Conservation (phyloP, 2,329 filamentous ascomycete genomes). For the Fusarium xylarioides region DNA sequence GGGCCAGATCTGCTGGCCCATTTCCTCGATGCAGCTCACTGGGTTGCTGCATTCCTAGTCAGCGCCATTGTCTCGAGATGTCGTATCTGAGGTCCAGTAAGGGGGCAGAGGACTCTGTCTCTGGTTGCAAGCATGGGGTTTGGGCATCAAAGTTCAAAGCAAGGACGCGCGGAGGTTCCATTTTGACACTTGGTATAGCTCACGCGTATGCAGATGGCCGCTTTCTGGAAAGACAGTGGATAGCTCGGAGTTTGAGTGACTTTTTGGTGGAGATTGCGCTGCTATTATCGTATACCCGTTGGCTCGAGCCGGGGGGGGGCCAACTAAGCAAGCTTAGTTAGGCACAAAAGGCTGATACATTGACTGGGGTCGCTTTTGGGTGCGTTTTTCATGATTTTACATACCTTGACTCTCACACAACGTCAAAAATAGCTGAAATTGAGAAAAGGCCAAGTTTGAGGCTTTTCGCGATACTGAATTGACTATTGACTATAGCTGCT, state of each 20-base stretch:
- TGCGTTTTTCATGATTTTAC: too few relatives aligned
- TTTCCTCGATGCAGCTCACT: constrained; percentile 1
- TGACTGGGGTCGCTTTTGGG: too few relatives aligned
- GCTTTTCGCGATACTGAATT: too few relatives aligned
- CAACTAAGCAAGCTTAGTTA: too few relatives aligned
- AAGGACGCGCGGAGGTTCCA: background rate
- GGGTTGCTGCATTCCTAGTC: constrained; percentile 10
- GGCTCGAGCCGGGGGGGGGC: too few relatives aligned
- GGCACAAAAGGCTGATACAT: too few relatives aligned
- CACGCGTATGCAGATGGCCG: constrained; percentile 18
- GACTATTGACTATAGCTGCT: too few relatives aligned
- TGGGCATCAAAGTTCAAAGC: background rate
- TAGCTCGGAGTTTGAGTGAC: constrained; percentile 5
- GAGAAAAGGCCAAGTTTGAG: too few relatives aligned
- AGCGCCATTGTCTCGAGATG: constrained; percentile 25
- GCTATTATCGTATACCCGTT: constrained; percentile 1
- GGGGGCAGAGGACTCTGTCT: background rate
- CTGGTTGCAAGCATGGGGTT: background rate
- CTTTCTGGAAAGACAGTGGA: constrained; percentile 14
- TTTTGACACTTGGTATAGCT: background rate
- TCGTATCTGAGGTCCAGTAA: constrained; percentile 1
- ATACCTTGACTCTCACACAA: too few relatives aligned
- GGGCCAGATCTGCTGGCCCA: background rate
- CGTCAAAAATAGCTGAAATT: too few relatives aligned
- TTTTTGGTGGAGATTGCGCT: constrained; percentile 20